Percentiles rank a stretch among this genome's conserved stretches.
phyloP scores from a whole-genome alignment of 495 filamentous ascomycete species.

The Xeromyces bisporus region DNA sequence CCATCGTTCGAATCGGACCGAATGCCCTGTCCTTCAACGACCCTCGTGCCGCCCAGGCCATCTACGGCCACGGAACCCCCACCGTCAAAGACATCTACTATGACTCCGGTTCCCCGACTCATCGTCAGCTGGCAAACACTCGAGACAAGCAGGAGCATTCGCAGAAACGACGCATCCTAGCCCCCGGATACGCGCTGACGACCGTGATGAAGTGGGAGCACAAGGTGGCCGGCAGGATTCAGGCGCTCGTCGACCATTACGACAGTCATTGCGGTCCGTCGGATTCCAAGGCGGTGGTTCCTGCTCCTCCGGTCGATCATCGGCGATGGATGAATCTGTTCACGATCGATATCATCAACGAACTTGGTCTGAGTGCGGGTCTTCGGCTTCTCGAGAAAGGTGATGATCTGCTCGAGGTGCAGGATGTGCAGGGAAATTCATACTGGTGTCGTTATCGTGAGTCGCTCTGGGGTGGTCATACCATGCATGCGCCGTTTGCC shows the following conservation, averaged over 20 bases:
- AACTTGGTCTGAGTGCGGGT: constrained; percentile 33
- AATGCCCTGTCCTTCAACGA: constrained; percentile 33
- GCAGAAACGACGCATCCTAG: constrained; percentile 33
- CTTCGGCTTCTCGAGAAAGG: constrained; percentile 36
- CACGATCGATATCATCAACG: constrained; percentile 35
- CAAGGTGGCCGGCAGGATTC: constrained; percentile 36
- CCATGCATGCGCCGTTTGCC: not conserved
- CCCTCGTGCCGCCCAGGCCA: constrained; percentile 34
- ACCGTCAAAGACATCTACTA: constrained; percentile 35
- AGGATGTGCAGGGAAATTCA: constrained; percentile 22
- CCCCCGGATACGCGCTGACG: constrained; percentile 35
- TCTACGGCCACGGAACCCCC: constrained; percentile 36
- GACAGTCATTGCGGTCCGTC: too few species aligned
- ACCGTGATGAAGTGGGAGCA: constrained; percentile 38
- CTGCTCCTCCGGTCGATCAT: constrained; percentile 20
- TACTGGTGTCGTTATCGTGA: not conserved
- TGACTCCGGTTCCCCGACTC: constrained; percentile 19
- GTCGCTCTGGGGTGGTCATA: not conserved
- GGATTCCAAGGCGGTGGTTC: constrained; percentile 12
- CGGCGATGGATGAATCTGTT: constrained; percentile 27
- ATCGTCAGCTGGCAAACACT: constrained; percentile 30
- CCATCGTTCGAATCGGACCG: constrained; percentile 35
- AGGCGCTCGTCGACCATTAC: constrained; percentile 23
- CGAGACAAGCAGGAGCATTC: constrained; percentile 31
- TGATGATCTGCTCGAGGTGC: constrained; percentile 21